These are phyloP conservation scores for Leishmania lainsoni DNA, from an alignment of 208 protist genomes.

Conservation along the genomic window DNA sequence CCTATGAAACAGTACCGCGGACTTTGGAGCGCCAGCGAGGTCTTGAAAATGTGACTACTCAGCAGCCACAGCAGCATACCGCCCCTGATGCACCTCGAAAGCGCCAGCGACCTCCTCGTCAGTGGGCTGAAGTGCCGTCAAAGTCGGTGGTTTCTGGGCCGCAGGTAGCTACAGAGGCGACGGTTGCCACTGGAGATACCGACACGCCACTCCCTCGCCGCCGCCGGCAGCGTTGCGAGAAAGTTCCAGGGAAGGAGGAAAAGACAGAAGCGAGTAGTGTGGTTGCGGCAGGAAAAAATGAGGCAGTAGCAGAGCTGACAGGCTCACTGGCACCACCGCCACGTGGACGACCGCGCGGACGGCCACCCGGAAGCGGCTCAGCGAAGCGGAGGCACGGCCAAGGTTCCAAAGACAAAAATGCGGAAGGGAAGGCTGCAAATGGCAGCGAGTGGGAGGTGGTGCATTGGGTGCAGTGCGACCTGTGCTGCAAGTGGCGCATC, in stretches of 20 bases:
- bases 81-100: neutral
- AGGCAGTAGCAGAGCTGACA: neutral
- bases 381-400: neutral
- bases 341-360: neutral
- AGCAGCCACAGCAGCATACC: neutral
- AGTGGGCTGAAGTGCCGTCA: neutral
- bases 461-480: slow-evolving; percentile 86
- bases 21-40: neutral
- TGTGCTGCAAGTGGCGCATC: slow-evolving; percentile 84
- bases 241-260: neutral
- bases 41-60: neutral
- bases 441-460: slow-evolving; percentile 43
- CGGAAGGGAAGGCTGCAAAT: neutral
- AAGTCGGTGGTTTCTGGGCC: neutral
- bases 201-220: neutral
- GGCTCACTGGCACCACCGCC: neutral
- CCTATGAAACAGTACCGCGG: neutral
- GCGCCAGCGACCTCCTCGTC: neutral
- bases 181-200: neutral
- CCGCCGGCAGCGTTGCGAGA: slow-evolving; percentile 9
- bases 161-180: neutral
- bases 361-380: neutral
- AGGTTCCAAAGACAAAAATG: neutral
- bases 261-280: neutral
- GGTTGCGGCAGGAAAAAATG: neutral